Evolutionary conservation across 176 grass and related monocot genomes (phyloP).

Genomic region (bread wheat (Triticum aestivum)): IWGSC_CS_RefSeq_v2.1 NC_057794.1:569656765-569657264

Average conservation of each 20-base stretch:
- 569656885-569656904: too few relatives aligned
- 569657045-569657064: slow-evolving; percentile 26
- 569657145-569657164: slow-evolving; percentile 83
- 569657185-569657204: slow-evolving; percentile 79
- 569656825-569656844: too few relatives aligned
- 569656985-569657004: slow-evolving; percentile 45
- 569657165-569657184: slow-evolving; percentile 47
- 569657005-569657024: slow-evolving; percentile 39
- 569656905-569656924: too few relatives aligned
- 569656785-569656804: background rate
- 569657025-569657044: slow-evolving; percentile 41
- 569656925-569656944: slow-evolving; percentile 1
- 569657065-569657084: slow-evolving; percentile 29
- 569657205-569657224: slow-evolving; percentile 64
- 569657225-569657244: too few relatives aligned
- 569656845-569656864: too few relatives aligned
- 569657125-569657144: slow-evolving; percentile 49
- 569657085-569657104: background rate
- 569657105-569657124: background rate
- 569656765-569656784: background rate
- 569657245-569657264: too few relatives aligned
- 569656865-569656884: too few relatives aligned
- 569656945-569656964: slow-evolving; percentile 43
- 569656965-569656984: slow-evolving; percentile 30
- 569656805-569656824: background rate